Evolutionary conservation across 2,329 filamentous ascomycete species (phyloP).

Genomic region (Colletotrichum phormii): DNA sequence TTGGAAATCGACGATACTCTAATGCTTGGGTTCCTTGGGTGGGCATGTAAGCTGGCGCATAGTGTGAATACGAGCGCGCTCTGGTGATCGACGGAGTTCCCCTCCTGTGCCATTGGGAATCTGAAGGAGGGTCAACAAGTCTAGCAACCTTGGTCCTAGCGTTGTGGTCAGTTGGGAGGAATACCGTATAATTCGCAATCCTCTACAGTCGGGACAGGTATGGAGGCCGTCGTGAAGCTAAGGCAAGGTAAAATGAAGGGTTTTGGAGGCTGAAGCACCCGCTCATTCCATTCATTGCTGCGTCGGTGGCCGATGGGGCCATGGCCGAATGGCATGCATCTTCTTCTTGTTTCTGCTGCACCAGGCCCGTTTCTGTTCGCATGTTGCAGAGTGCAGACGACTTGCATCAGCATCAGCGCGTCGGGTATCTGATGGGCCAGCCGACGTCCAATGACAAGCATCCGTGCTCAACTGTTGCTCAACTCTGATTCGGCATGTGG

Average conservation of each 20-base stretch:
- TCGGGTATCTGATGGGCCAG: slow-evolving; percentile 27
- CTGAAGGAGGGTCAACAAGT: not conserved
- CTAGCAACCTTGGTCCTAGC: not conserved
- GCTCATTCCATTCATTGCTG: not conserved
- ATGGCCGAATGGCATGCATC: slow-evolving; percentile 31
- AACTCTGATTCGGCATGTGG: slow-evolving; percentile 14
- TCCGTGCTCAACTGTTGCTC: not conserved
- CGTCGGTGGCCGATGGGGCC: not conserved
- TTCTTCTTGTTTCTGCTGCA: slow-evolving; percentile 22
- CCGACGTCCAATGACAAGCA: not conserved
- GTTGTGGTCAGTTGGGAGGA: not conserved
- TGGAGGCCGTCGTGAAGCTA: not conserved
- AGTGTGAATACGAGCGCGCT: not conserved
- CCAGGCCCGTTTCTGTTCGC: slow-evolving; percentile 25
- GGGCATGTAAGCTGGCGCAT: not conserved
- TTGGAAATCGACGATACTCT: not conserved
- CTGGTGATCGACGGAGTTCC: slow-evolving; percentile 5
- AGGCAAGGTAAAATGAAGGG: not conserved
- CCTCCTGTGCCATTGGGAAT: not conserved
- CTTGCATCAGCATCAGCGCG: slow-evolving; percentile 21
- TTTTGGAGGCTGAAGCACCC: slow-evolving; percentile 1
- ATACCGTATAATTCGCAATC: not conserved
- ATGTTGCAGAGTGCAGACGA: slow-evolving; percentile 25
- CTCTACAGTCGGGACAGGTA: not conserved
- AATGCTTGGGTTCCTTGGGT: not conserved